phyloP scores from a whole-genome alignment of 768 basidiomycete species.

The Lyophyllum decastes region DNA sequence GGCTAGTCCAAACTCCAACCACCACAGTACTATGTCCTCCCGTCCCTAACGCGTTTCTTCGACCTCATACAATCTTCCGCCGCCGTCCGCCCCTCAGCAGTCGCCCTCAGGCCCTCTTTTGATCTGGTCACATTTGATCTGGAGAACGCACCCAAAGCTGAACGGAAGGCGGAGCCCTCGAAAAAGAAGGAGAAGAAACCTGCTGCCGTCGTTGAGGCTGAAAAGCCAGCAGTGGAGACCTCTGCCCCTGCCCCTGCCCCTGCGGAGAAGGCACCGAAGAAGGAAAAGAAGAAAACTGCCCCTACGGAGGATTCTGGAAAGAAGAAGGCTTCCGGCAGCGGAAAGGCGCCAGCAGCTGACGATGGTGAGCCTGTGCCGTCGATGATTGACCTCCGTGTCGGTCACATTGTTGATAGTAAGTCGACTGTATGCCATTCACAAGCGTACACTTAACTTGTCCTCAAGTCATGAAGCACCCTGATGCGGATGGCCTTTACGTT shows the following conservation, averaged over 20 bases:
- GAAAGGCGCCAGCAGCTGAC: conserved; percentile 56
- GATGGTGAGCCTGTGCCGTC: conserved; percentile 85
- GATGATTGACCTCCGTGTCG: conserved; percentile 97
- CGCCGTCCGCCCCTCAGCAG: conserved; percentile 59
- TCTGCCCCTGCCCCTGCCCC: conserved; percentile 26
- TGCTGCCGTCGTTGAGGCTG: conserved; percentile 23
- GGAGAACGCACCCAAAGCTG: conserved; percentile 69
- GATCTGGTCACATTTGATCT: conserved; percentile 68
- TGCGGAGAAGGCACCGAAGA: conserved; percentile 44
- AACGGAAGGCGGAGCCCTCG: conserved; percentile 68
- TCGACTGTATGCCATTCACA: conserved; percentile 1
- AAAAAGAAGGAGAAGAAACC: conserved; percentile 78
- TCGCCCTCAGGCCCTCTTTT: conserved; percentile 51
- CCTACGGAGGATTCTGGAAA: conserved; percentile 35
- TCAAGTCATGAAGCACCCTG: conserved; percentile 91
- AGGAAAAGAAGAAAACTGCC: conserved; percentile 57
- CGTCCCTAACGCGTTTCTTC: conserved; percentile 90
- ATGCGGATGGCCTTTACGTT: conserved; percentile 96
- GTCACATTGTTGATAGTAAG: conserved; percentile 88
- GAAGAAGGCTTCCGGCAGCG: conserved; percentile 32
- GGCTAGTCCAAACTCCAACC: conserved; percentile 68
- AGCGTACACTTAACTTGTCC: not conserved
- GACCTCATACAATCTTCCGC: conserved; percentile 85
- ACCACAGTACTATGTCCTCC: conserved; percentile 74
- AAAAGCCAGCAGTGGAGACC: conserved; percentile 31